A percentile compares a stretch with the other conserved stretches of the same genome.
These are phyloP conservation scores for Pholiota microspora DNA, from an alignment of 768 basidiomycete species.

Conservation along the genomic window DNA sequence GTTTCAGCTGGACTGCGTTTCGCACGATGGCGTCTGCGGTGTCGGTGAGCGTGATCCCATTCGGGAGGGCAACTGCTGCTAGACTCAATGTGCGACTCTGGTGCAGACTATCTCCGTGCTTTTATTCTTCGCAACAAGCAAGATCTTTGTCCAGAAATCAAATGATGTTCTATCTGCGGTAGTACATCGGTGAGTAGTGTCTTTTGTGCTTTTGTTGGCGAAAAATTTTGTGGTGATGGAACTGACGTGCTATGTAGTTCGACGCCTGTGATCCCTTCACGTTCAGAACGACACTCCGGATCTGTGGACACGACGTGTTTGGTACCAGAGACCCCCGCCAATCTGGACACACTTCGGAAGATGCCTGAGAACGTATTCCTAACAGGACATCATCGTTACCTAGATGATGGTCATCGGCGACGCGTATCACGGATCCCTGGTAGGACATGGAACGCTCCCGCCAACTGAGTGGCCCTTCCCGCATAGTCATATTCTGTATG, in stretches of 20 bases:
- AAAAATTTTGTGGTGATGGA: not conserved
- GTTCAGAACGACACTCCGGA: not conserved
- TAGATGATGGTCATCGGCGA: not conserved
- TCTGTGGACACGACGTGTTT: no score
- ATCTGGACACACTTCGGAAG: not conserved
- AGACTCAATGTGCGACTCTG: not conserved
- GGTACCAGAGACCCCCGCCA: no score
- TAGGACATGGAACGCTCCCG: constrained; percentile 5
- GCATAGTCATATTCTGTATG: no score
- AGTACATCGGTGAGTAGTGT: constrained; percentile 3
- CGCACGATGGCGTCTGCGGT: constrained; percentile 35
- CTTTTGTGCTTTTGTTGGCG: not conserved
- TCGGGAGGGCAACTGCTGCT: not conserved
- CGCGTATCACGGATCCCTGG: constrained; percentile 13
- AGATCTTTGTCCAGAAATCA: constrained; percentile 16
- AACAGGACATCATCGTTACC: not conserved
- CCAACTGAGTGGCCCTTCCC: not conserved
- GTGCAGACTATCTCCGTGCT: constrained; percentile 35
- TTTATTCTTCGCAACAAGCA: constrained; percentile 26
- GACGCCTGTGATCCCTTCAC: not conserved
- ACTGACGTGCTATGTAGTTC: not conserved
- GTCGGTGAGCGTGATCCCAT: constrained; percentile 30
- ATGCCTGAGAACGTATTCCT: not conserved
- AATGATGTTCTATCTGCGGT: not conserved
- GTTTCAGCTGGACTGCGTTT: constrained; percentile 27